Percentiles rank a stretch among this genome's conserved stretches.
These are phyloP conservation scores for Fusarium proliferatum DNA, from an alignment of 2,329 filamentous ascomycete genomes.

Conservation along the genomic window DNA sequence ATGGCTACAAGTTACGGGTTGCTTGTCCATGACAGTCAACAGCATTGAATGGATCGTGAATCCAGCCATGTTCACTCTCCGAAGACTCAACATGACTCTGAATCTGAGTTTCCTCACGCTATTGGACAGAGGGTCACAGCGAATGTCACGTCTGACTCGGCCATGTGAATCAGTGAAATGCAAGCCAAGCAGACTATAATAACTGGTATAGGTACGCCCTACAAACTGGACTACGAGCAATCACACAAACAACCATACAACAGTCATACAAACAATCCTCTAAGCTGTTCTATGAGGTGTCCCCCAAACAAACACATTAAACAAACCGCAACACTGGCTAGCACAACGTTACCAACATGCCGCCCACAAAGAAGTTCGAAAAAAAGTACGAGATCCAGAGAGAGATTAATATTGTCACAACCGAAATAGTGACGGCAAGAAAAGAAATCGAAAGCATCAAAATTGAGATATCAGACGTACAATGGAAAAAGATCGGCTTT, in stretches of 20 bases:
- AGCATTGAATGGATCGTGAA: accelerated
- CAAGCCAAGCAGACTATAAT: neutral
- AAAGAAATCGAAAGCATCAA: too few species aligned
- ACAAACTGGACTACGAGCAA: accelerated
- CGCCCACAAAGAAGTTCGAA: too few species aligned
- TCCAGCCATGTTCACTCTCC: neutral
- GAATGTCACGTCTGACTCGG: accelerated
- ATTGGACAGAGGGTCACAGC: neutral
- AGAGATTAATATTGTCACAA: too few species aligned
- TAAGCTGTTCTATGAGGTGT: neutral
- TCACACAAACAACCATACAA: too few species aligned
- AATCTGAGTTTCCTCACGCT: accelerated
- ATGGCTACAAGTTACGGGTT: accelerated
- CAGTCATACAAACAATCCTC: neutral
- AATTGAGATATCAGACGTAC: too few species aligned
- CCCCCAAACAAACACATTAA: accelerated
- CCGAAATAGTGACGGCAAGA: too few species aligned
- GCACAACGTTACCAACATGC: too few species aligned
- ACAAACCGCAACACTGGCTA: accelerated
- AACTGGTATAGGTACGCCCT: neutral
- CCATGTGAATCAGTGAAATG: neutral
- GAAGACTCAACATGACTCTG: accelerated
- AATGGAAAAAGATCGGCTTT: too few species aligned
- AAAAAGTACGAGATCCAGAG: too few species aligned
- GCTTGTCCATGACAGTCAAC: neutral